phyloP scores from a whole-genome alignment of 495 filamentous ascomycete species.

The Tetracladium setigerum region DNA sequence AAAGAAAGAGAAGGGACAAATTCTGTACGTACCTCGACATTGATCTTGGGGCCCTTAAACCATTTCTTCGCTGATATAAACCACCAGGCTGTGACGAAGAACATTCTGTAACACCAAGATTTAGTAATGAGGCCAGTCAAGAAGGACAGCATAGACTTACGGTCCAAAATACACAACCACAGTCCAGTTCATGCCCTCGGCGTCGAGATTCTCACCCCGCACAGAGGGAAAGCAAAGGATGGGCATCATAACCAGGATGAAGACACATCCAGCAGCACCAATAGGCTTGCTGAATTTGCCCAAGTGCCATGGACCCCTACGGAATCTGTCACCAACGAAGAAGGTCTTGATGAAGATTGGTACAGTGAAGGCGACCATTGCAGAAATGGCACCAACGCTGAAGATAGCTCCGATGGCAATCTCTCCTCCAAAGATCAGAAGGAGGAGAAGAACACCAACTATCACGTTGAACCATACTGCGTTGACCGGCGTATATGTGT shows the following conservation, averaged over 20 bases:
- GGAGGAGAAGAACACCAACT: constrained; percentile 55
- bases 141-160: constrained; percentile 11
- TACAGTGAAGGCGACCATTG: constrained; percentile 66
- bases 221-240: constrained; percentile 63
- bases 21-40: constrained; percentile 36
- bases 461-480: constrained; percentile 66
- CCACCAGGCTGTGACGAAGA: constrained; percentile 60
- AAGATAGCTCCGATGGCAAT: constrained; percentile 68
- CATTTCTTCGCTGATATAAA: constrained; percentile 58
- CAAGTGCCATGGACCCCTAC: constrained; percentile 67
- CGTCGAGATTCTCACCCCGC: constrained; percentile 48
- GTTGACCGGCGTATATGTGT: constrained; percentile 68
- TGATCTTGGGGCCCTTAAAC: constrained; percentile 69
- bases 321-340: constrained; percentile 64
- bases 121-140: constrained; percentile 19
- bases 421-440: constrained; percentile 61
- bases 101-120: constrained; percentile 32
- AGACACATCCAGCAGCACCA: constrained; percentile 51
- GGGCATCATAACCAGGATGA: constrained; percentile 66
- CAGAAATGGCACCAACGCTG: constrained; percentile 67
- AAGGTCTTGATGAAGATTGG: constrained; percentile 70
- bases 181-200: constrained; percentile 68
- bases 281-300: constrained; percentile 55
- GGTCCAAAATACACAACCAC: constrained; percentile 65
- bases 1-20: no score